Evolutionary conservation across 495 filamentous ascomycete genomes (phyloP).

Genomic region (Choiromyces venosus): DNA sequence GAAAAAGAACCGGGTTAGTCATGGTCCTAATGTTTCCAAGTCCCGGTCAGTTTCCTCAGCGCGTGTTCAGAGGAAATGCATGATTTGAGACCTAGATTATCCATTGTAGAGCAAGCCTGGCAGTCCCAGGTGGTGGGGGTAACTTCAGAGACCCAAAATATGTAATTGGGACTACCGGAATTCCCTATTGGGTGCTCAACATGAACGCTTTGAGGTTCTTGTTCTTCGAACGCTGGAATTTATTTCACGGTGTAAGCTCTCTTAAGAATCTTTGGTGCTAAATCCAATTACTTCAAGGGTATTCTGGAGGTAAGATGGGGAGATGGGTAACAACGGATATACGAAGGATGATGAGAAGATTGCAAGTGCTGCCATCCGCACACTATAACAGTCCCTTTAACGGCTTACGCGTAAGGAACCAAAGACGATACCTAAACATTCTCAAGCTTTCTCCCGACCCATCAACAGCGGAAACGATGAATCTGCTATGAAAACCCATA

Average conservation of each 20-base stretch:
- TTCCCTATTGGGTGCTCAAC: too few relatives aligned
- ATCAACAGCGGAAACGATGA: background rate
- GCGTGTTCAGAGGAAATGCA: background rate
- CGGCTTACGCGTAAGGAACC: background rate
- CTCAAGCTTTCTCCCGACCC: background rate
- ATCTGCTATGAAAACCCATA: background rate
- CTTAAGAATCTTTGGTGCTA: background rate
- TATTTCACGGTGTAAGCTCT: background rate
- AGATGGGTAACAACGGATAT: background rate
- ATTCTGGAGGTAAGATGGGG: background rate
- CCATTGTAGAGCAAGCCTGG: background rate
- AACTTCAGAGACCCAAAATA: background rate
- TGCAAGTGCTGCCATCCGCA: background rate
- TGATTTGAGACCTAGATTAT: background rate
- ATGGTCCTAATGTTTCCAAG: background rate
- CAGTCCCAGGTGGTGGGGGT: background rate
- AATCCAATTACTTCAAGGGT: fast-evolving
- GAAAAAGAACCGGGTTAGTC: background rate
- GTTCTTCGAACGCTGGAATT: background rate
- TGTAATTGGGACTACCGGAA: background rate
- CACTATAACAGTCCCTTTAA: background rate
- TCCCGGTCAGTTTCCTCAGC: background rate
- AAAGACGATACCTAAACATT: background rate
- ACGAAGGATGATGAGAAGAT: background rate
- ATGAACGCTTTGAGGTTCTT: too few relatives aligned